A percentile compares a stretch with the other conserved stretches of the same genome.
phyloP scores from a whole-genome alignment of 1,284 basidiomycete species.

The Sanghuangporus baumii region DNA sequence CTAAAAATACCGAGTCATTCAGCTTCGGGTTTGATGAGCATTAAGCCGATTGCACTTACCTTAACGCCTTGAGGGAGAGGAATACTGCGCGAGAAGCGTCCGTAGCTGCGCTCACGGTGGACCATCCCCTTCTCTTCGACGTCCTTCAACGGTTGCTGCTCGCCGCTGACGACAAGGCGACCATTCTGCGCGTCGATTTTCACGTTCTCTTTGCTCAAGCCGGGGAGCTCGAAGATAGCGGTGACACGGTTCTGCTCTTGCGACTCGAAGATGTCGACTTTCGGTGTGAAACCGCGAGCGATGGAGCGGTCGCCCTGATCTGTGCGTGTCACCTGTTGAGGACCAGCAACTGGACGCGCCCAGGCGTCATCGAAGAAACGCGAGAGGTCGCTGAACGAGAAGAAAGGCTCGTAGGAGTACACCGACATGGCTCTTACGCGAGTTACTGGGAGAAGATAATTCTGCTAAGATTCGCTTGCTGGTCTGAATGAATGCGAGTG shows the following conservation, averaged over 20 bases:
- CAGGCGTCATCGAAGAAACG: constrained; percentile 30
- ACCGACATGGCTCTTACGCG: constrained; percentile 27
- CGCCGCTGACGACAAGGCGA: constrained; percentile 35
- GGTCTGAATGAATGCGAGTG: not conserved
- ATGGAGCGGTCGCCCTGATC: not conserved
- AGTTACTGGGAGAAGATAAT: not conserved
- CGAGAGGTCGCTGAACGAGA: constrained; percentile 26
- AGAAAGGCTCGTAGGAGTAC: constrained; percentile 43
- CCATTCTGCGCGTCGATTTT: constrained; percentile 9
- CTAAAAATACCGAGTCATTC: constrained; percentile 19
- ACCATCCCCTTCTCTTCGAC: constrained; percentile 39
- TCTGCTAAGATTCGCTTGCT: not conserved
- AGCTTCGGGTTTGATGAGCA: constrained; percentile 22
- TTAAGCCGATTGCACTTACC: constrained; percentile 1
- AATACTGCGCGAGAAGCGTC: constrained; percentile 41
- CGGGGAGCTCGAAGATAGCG: constrained; percentile 38
- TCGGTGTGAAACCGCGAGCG: constrained; percentile 9
- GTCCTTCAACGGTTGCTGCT: constrained; percentile 30
- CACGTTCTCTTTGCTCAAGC: constrained; percentile 20
- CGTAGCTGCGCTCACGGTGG: constrained; percentile 44
- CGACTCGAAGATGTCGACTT: constrained; percentile 11
- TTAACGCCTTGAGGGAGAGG: constrained; percentile 14
- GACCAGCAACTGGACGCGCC: constrained; percentile 42
- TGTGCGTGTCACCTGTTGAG: constrained; percentile 23
- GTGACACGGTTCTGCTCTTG: constrained; percentile 7